Evolutionary conservation across 306 rosid species (phyloP), one percentile per base, ranked within the genome.

Genomic region (Amphicarpaea edgeworthii): DNA sequence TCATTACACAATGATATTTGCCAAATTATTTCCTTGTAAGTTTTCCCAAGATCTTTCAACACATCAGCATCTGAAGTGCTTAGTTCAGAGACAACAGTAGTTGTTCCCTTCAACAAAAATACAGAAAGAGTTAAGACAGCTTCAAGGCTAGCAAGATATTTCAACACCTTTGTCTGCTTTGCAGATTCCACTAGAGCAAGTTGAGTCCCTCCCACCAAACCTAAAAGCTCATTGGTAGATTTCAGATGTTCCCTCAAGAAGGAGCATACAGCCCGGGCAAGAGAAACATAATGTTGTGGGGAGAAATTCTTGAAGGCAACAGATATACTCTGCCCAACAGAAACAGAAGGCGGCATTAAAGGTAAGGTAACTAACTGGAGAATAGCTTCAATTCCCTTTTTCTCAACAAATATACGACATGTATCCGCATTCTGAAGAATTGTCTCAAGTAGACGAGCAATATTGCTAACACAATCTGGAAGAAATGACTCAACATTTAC

Each of bases 341-440:
- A 90, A 42, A 84, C 83, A 21, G 92, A 88, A 54, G 89, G 81
- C 68, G 94, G 96, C 98, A 96, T 86, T 70, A 89, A 85, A 77
- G 99, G 96, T 89, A 90, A 75, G 67, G 93, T 82, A 82, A 96
- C 87, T 75, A 96, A 78, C 86, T 86, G 90, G 68, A 96, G 91
- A 73, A 96, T 93, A 82, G 94, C 93, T 81, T 96, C 99, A 69
- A 96, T 82, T 64, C 99, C 99, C 73, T 89, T 92, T 79, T 90
- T 96, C 89, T 96, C 99, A 78, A 96, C 90, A 85, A 92, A 96
- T 72, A 96, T 88, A 54, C 97, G 90, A 77, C 99, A 90, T 8
- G 97, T 93, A 75, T 96, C 99, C 41, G 96, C 93, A 93, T 96
- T 96, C 83, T 92, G 98, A 85, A 96, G 98, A 82, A 91, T 77